phyloP scores from a whole-genome alignment of 108 stramenopile species.

The Nitzschia inconspicua region DNA sequence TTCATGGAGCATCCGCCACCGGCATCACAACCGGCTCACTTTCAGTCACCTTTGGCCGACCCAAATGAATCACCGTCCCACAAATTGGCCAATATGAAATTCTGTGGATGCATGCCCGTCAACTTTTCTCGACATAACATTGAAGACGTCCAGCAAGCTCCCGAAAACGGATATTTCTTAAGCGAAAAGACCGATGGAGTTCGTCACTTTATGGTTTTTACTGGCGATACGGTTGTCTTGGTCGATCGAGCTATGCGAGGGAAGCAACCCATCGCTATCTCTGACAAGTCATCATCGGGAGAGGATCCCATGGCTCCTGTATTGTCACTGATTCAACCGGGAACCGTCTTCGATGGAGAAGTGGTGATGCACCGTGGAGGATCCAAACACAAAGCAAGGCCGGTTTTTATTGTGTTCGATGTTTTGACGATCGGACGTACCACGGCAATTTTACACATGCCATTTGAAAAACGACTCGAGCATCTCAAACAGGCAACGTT shows the following conservation, averaged over 20 bases:
- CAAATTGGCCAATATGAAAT: conserved; percentile 51
- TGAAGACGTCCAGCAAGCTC: conserved; percentile 77
- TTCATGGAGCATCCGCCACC: conserved; percentile 51
- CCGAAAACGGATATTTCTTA: conserved; percentile 77
- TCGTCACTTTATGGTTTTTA: conserved; percentile 90
- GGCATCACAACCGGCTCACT: background rate
- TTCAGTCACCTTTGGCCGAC: conserved; percentile 25
- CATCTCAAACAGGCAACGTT: conserved; percentile 73
- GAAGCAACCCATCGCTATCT: conserved; percentile 53
- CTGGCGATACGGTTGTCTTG: conserved; percentile 81
- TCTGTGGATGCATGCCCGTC: conserved; percentile 94
- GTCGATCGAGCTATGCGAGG: conserved; percentile 90
- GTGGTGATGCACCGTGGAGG: conserved; percentile 86
- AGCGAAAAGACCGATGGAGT: conserved; percentile 98
- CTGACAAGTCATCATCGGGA: conserved; percentile 6
- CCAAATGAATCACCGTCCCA: conserved; percentile 36
- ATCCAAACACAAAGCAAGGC: conserved; percentile 41
- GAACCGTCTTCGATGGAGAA: conserved; percentile 94
- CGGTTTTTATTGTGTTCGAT: conserved; percentile 95
- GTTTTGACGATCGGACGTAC: conserved; percentile 71
- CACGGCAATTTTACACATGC: conserved; percentile 70
- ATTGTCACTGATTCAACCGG: conserved; percentile 59
- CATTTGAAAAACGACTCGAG: conserved; percentile 77
- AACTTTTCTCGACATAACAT: conserved; percentile 93
- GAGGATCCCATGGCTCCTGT: conserved; percentile 51